Conservation (phyloP, 129 eudicot genomes). For the Apium graveolens region DNA sequence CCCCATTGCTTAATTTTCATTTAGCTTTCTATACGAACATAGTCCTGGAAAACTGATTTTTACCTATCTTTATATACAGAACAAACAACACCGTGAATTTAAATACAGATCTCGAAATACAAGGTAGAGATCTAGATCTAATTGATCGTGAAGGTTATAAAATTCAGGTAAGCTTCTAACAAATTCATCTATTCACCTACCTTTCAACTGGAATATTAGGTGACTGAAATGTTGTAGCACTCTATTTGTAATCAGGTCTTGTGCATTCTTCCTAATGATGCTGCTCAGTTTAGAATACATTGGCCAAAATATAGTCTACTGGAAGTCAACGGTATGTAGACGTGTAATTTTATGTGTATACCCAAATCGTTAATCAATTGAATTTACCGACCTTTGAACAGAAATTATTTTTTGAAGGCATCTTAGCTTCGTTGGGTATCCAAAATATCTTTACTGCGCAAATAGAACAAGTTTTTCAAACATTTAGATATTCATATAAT, state of each 20-base stretch:
- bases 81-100: neutral
- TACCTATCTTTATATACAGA: neutral
- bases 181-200: neutral
- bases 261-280: conserved; percentile 7
- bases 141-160: neutral
- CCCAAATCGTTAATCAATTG: too few relatives aligned
- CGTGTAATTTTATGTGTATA: neutral
- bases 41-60: too few relatives aligned
- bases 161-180: neutral
- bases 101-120: neutral
- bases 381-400: too few relatives aligned
- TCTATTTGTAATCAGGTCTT: neutral
- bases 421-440: too few relatives aligned
- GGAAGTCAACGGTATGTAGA: conserved; percentile 2
- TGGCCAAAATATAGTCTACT: neutral
- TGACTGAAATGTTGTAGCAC: neutral
- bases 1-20: too few relatives aligned
- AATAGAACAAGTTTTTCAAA: too few relatives aligned
- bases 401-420: too few relatives aligned
- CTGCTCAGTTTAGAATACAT: neutral
- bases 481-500: too few relatives aligned
- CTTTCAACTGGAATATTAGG: neutral
- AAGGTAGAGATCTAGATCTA: neutral
- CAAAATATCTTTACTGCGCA: too few relatives aligned
- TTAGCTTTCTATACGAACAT: too few relatives aligned